phyloP scores from a whole-genome alignment of 768 basidiomycete genomes.

The Dentipellis fragilis region DNA sequence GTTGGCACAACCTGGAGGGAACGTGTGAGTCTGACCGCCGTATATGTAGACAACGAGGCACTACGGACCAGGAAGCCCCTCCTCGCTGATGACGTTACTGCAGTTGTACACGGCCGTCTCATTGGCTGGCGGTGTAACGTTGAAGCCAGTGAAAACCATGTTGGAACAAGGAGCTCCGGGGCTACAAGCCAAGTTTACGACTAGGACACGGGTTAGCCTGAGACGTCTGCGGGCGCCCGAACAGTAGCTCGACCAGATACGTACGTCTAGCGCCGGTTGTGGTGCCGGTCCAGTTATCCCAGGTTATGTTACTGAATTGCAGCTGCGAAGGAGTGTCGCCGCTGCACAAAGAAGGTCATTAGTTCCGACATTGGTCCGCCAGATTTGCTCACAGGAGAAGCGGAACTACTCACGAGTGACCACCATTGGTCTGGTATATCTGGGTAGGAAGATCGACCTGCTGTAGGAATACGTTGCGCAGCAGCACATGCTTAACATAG shows the following conservation, averaged over 20 bases:
- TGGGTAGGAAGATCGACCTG: conserved; percentile 36
- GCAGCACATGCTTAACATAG: conserved; percentile 32
- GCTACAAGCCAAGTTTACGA: background rate
- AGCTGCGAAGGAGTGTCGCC: conserved; percentile 38
- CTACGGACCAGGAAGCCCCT: conserved; percentile 14
- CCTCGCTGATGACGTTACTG: conserved; percentile 28
- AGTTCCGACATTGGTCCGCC: background rate
- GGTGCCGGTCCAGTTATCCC: conserved; percentile 38
- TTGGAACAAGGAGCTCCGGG: background rate
- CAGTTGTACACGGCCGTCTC: conserved; percentile 28
- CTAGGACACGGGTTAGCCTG: background rate
- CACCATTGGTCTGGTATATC: conserved; percentile 43
- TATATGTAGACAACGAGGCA: background rate
- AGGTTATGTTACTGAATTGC: conserved; percentile 36
- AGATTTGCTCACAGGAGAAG: background rate
- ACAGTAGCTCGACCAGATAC: conserved; percentile 6
- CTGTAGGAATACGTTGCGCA: conserved; percentile 34
- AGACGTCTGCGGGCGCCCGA: background rate
- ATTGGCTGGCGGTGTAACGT: conserved; percentile 25
- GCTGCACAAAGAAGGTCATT: conserved; percentile 18
- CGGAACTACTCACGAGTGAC: conserved; percentile 26
- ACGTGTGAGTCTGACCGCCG: no score
- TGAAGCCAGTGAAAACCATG: background rate
- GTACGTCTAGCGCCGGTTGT: conserved; percentile 29
- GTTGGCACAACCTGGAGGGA: no score